A percentile compares a stretch with the other conserved stretches of the same genome.
These are phyloP conservation scores for Naganishia friedmannii DNA, from an alignment of 768 basidiomycete species.

Conservation along the genomic window DNA sequence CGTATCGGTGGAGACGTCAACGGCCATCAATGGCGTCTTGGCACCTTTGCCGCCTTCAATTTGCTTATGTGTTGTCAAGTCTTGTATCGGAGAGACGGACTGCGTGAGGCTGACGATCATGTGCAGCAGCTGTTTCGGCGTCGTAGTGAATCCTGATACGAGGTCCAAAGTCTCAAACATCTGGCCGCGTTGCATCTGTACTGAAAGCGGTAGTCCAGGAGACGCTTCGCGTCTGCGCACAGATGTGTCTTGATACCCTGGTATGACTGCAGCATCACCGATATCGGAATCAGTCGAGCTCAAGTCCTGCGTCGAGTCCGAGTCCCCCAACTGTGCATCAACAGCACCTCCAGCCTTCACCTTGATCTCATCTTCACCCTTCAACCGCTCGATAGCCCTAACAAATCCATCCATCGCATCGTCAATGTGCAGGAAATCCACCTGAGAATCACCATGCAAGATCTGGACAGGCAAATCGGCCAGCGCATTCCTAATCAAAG, in stretches of 20 bases:
- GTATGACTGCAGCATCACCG: background rate
- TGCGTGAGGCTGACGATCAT: conserved; percentile 39
- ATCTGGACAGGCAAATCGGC: conserved; percentile 47
- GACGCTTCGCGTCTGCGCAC: background rate
- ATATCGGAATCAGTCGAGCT: background rate
- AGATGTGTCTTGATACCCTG: background rate
- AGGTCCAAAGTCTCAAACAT: conserved; percentile 40
- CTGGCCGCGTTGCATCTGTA: conserved; percentile 7
- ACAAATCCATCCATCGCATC: conserved; percentile 46
- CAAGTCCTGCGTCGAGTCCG: background rate
- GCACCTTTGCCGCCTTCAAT: background rate
- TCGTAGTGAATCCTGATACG: conserved; percentile 41
- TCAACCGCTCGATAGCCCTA: conserved; percentile 35
- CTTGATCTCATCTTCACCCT: background rate
- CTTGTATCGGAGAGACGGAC: conserved; percentile 43
- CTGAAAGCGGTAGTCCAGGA: background rate
- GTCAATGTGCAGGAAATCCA: conserved; percentile 45
- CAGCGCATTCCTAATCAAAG: conserved; percentile 42
- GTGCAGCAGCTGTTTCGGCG: conserved; percentile 40
- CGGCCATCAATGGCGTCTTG: conserved; percentile 11
- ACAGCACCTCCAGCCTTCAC: background rate
- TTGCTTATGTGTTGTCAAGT: conserved; percentile 14
- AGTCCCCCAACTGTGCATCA: background rate
- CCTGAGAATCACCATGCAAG: conserved; percentile 35
- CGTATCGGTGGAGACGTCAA: conserved; percentile 10